Evolutionary conservation across 164 flowering plant species (phyloP).

Genomic region (Protea cynaroides): DNA sequence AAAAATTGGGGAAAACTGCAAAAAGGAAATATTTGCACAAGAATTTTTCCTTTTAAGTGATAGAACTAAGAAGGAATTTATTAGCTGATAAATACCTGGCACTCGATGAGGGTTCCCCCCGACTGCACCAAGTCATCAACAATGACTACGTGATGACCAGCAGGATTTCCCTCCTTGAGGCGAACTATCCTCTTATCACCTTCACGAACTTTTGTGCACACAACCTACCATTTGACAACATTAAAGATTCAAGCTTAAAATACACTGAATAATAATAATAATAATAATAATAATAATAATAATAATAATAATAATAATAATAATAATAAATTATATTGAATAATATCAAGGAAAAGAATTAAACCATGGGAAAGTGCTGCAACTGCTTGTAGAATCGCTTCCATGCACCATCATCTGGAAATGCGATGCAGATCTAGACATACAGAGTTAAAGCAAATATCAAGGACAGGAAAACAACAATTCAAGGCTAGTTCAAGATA

Average conservation of each 20-base stretch:
- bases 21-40: too few relatives aligned
- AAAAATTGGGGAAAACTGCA: too few relatives aligned
- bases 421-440: slow-evolving; percentile 73
- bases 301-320: background rate
- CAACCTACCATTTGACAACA: slow-evolving; percentile 42
- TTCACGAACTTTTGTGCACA: slow-evolving; percentile 92
- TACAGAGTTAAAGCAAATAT: background rate
- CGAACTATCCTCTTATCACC: slow-evolving; percentile 92
- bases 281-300: background rate
- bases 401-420: slow-evolving; percentile 99
- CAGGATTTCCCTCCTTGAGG: slow-evolving; percentile 87
- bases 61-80: too few relatives aligned
- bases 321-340: background rate
- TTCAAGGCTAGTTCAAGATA: too few relatives aligned
- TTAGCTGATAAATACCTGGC: slow-evolving; percentile 51
- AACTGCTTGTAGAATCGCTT: slow-evolving; percentile 88
- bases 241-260: background rate
- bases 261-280: background rate
- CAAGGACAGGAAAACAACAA: background rate
- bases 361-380: slow-evolving; percentile 77
- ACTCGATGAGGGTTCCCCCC: slow-evolving; percentile 94
- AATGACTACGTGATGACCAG: slow-evolving; percentile 87
- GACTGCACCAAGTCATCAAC: slow-evolving; percentile 98
- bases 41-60: too few relatives aligned
- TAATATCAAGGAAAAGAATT: slow-evolving; percentile 4